Evolutionary conservation across 129 eudicot genomes (phyloP).

Genomic region (Cynara cardunculus): DNA sequence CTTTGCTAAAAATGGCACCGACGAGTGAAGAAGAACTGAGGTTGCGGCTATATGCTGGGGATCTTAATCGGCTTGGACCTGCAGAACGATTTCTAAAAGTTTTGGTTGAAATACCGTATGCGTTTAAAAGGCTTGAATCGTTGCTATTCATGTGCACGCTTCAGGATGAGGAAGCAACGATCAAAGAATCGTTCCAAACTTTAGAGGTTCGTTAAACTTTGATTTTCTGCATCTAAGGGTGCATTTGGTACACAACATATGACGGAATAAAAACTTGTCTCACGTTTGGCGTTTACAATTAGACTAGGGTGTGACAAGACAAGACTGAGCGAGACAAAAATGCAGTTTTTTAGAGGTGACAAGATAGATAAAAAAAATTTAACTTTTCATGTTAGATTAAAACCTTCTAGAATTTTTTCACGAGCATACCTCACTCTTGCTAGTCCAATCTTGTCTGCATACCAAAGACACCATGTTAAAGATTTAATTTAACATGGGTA

Average conservation of each 20-base stretch:
- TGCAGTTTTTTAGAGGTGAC: background rate
- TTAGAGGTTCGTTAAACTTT: slow-evolving; percentile 40
- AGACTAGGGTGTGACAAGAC: background rate
- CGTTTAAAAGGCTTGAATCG: slow-evolving; percentile 47
- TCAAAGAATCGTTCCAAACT: slow-evolving; percentile 47
- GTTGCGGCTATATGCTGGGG: slow-evolving; percentile 50
- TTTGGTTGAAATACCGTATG: slow-evolving; percentile 55
- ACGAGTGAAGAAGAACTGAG: slow-evolving; percentile 61
- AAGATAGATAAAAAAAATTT: too few relatives aligned
- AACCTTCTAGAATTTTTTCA: too few relatives aligned
- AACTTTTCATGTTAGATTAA: too few relatives aligned
- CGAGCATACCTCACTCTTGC: too few relatives aligned
- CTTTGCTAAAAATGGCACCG: slow-evolving; percentile 55
- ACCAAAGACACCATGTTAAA: too few relatives aligned
- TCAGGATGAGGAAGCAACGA: slow-evolving; percentile 38
- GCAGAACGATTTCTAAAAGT: slow-evolving; percentile 58
- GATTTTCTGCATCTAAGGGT: slow-evolving; percentile 1
- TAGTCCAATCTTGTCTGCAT: too few relatives aligned
- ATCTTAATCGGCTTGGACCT: slow-evolving; percentile 49
- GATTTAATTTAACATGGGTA: background rate
- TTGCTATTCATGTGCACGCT: slow-evolving; percentile 52
- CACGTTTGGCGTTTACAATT: background rate
- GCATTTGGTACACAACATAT: background rate
- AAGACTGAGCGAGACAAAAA: background rate
- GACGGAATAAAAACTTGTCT: background rate